Conservation (phyloP, 2,329 filamentous ascomycete genomes). For the Claviceps digitariae region DNA sequence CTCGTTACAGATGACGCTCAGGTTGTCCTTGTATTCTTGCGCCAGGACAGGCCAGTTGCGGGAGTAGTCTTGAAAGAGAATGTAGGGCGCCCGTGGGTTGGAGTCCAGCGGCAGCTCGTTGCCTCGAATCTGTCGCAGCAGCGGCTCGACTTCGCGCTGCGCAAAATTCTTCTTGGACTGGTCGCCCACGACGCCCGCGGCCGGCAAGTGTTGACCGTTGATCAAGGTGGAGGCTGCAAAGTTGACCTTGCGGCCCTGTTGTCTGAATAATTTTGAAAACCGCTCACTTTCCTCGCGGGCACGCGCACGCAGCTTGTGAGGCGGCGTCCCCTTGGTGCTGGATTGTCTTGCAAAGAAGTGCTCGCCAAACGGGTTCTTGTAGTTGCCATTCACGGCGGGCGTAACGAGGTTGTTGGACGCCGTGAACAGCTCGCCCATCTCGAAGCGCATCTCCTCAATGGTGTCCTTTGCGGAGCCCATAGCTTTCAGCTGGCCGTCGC, state of each 20-base stretch:
- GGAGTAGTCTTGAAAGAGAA: constrained; percentile 39
- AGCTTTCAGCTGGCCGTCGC: constrained; percentile 33
- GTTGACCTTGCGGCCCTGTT: constrained; percentile 34
- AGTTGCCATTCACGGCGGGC: constrained; percentile 39
- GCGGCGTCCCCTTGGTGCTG: constrained; percentile 34
- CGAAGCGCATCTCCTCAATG: constrained; percentile 38
- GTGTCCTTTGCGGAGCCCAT: constrained; percentile 38
- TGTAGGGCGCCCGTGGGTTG: constrained; percentile 39
- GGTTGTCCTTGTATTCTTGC: constrained; percentile 40
- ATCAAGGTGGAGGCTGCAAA: constrained; percentile 19
- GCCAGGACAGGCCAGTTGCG: constrained; percentile 38
- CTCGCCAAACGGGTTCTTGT: constrained; percentile 40
- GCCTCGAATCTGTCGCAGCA: constrained; percentile 35
- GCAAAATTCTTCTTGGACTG: constrained; percentile 34
- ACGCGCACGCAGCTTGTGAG: constrained; percentile 36
- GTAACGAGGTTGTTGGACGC: constrained; percentile 39
- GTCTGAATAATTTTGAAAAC: constrained; percentile 33
- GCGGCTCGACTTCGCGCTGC: constrained; percentile 32
- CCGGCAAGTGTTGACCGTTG: constrained; percentile 12
- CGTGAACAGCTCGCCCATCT: constrained; percentile 39
- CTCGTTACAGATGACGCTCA: constrained; percentile 40
- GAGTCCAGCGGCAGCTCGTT: constrained; percentile 39
- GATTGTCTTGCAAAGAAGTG: constrained; percentile 37
- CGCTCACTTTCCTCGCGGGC: constrained; percentile 38
- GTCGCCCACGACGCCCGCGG: constrained; percentile 19